A percentile compares a stretch with the other conserved stretches of the same genome.
phyloP scores from a whole-genome alignment of 2,329 filamentous ascomycete genomes.

The Ophiosphaerella narmari region DNA sequence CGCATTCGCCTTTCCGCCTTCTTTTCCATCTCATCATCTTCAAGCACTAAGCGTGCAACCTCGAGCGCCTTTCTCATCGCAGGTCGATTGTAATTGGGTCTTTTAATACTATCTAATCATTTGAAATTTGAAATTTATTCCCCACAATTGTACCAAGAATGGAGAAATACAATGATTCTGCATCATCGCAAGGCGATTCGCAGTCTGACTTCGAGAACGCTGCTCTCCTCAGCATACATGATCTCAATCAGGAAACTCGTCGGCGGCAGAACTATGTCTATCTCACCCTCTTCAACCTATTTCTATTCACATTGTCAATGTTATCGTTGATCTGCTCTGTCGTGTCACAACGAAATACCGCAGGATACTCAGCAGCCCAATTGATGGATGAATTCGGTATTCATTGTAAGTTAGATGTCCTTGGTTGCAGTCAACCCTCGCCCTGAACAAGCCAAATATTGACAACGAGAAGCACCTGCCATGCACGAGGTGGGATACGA shows the following conservation, averaged over 20 bases:
- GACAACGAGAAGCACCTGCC: slow-evolving; percentile 29
- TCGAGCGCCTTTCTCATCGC: slow-evolving; percentile 15
- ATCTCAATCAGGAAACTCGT: slow-evolving; percentile 27
- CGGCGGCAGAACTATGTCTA: slow-evolving; percentile 32
- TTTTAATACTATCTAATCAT: not conserved
- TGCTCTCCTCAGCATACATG: slow-evolving; percentile 33
- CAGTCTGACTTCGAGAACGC: slow-evolving; percentile 30
- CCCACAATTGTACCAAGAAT: slow-evolving; percentile 7
- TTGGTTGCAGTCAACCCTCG: not conserved
- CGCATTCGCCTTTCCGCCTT: slow-evolving; percentile 1
- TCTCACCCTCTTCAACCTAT: slow-evolving; percentile 40
- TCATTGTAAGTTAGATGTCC: slow-evolving; percentile 24
- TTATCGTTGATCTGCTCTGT: slow-evolving; percentile 37
- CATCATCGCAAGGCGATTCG: slow-evolving; percentile 11
- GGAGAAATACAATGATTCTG: slow-evolving; percentile 33
- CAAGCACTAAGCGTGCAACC: not conserved
- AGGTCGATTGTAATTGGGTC: slow-evolving; percentile 17
- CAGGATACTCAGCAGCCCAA: slow-evolving; percentile 29
- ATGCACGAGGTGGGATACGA: slow-evolving; percentile 37
- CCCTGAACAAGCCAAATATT: not conserved
- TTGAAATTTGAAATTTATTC: no score
- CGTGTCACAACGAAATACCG: slow-evolving; percentile 34
- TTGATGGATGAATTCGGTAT: slow-evolving; percentile 40
- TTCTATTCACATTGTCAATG: slow-evolving; percentile 38
- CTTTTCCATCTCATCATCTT: slow-evolving; percentile 3